phyloP scores from a whole-genome alignment of 2,329 filamentous ascomycete species.

The Claviceps digitariae region DNA sequence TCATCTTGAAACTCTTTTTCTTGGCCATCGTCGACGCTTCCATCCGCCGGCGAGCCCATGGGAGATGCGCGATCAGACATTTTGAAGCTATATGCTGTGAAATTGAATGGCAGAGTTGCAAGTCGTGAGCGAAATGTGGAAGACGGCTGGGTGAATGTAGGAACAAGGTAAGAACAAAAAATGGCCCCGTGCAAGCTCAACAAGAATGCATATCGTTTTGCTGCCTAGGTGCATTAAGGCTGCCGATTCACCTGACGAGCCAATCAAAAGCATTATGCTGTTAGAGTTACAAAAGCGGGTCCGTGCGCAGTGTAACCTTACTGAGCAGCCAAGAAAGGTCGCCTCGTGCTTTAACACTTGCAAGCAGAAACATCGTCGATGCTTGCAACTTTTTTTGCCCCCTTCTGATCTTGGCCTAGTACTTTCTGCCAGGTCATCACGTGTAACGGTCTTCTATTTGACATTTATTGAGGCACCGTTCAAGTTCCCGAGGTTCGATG shows the following conservation, averaged over 20 bases:
- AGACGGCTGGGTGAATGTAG: neutral
- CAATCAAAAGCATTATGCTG: neutral
- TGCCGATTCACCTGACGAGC: neutral
- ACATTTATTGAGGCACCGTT: neutral
- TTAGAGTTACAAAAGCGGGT: neutral
- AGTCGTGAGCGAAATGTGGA: neutral
- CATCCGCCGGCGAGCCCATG: conserved; percentile 23
- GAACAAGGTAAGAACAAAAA: neutral
- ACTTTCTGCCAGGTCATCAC: neutral
- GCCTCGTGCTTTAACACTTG: neutral
- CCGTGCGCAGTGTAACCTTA: neutral
- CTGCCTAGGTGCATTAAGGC: neutral
- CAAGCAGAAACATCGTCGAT: neutral
- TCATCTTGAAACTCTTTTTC: conserved; percentile 30
- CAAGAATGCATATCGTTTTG: neutral
- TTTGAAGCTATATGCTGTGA: neutral
- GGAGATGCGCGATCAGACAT: conserved; percentile 36
- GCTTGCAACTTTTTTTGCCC: neutral
- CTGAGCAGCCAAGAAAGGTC: too few species aligned
- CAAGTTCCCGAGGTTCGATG: neutral
- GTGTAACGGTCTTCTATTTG: neutral
- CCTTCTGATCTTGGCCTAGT: neutral
- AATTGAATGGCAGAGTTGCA: neutral
- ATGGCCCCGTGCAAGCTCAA: neutral
- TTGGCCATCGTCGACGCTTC: conserved; percentile 25